Evolutionary conservation across 2,329 filamentous ascomycete species (phyloP).

Genomic region (Myotisia sp.): DNA sequence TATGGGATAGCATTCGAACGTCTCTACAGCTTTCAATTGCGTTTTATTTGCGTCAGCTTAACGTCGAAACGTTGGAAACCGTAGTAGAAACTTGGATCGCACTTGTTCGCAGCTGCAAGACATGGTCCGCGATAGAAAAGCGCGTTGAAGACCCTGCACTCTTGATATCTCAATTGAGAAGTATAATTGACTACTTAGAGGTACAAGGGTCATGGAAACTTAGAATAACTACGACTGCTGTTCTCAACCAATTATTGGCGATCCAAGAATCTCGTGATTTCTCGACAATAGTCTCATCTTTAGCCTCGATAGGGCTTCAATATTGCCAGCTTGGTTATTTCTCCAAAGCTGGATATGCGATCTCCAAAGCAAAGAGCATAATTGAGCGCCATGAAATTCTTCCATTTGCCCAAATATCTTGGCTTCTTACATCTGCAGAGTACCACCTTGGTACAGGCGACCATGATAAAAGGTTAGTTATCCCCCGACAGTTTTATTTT

Average conservation of each 20-base stretch:
- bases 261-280: slow-evolving; percentile 25
- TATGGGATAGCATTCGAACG: slow-evolving; percentile 19
- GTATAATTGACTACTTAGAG: slow-evolving; percentile 42
- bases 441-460: slow-evolving; percentile 56
- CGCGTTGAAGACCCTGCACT: slow-evolving; percentile 38
- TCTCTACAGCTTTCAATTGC: slow-evolving; percentile 24
- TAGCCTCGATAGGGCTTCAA: slow-evolving; percentile 38
- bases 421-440: slow-evolving; percentile 60
- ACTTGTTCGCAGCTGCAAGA: slow-evolving; percentile 32
- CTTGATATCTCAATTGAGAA: slow-evolving; percentile 39
- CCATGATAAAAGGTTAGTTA: slow-evolving; percentile 42
- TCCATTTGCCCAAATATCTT: slow-evolving; percentile 37
- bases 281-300: slow-evolving; percentile 29
- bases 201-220: slow-evolving; percentile 42
- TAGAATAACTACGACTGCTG: slow-evolving; percentile 35
- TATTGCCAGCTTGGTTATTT: slow-evolving; percentile 48
- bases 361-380: slow-evolving; percentile 46
- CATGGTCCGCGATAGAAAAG: slow-evolving; percentile 28
- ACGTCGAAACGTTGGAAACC: slow-evolving; percentile 16
- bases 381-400: slow-evolving; percentile 28
- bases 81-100: slow-evolving; percentile 24
- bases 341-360: slow-evolving; percentile 40
- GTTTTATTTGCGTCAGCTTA: slow-evolving; percentile 22
- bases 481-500: slow-evolving; percentile 27
- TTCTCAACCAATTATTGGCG: slow-evolving; percentile 36